A percentile compares a stretch with the other conserved stretches of the same genome.
Conservation (phyloP, 805 yeast genomes). For the Yamadazyma tumulicola region DNA sequence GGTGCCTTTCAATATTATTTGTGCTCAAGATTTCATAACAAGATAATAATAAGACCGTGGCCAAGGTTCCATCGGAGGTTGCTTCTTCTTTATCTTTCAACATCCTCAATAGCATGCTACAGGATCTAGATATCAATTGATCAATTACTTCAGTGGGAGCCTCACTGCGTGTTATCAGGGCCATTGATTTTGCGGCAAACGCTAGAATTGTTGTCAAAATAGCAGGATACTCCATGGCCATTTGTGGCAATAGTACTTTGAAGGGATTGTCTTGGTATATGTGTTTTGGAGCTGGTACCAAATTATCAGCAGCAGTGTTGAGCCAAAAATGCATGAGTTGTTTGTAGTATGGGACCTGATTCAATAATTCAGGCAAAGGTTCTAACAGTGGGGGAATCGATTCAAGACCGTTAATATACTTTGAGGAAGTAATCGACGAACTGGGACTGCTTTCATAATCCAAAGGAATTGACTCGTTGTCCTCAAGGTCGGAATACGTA, state of each 20-base stretch:
- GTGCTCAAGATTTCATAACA: conserved; percentile 51
- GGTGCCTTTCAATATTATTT: conserved; percentile 49
- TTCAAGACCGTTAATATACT: conserved; percentile 5
- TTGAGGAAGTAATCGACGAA: neutral
- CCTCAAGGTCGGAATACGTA: neutral
- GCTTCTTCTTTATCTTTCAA: conserved; percentile 50
- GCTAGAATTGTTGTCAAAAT: conserved; percentile 54
- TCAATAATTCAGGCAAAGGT: conserved; percentile 60
- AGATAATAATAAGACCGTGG: conserved; percentile 55
- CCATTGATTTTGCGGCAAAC: conserved; percentile 32
- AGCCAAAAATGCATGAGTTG: conserved; percentile 63
- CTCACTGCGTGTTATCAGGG: conserved; percentile 20
- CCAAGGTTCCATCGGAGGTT: conserved; percentile 64
- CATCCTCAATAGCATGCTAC: conserved; percentile 51
- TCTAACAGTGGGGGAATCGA: conserved; percentile 31
- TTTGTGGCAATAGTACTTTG: conserved; percentile 57
- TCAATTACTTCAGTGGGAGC: conserved; percentile 44
- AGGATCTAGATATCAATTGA: conserved; percentile 52
- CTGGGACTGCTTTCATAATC: conserved; percentile 4
- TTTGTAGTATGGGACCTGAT: conserved; percentile 56
- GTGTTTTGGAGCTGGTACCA: conserved; percentile 63
- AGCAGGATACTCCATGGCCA: conserved; percentile 61
- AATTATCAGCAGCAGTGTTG: conserved; percentile 53
- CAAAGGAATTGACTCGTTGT: conserved; percentile 1
- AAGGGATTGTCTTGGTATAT: conserved; percentile 63